Percentiles rank a stretch among this genome's conserved stretches.
Conservation (phyloP, 2,329 filamentous ascomycete species). For the Berkeleyomyces basicola region DNA sequence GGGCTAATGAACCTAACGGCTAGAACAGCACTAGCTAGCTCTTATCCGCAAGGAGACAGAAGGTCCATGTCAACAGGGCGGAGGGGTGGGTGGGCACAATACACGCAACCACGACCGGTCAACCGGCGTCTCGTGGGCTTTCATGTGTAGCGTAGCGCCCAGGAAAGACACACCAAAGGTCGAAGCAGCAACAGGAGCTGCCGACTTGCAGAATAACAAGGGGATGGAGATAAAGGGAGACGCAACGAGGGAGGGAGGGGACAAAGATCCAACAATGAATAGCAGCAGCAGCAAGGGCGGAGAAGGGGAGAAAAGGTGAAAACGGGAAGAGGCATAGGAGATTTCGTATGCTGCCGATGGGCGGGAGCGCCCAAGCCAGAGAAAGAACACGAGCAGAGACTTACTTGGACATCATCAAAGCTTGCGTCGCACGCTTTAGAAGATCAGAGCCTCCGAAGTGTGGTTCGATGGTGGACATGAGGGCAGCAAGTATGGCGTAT, state of each 20-base stretch:
- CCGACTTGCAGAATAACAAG: neutral
- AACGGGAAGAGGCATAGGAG: neutral
- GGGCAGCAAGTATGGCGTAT: neutral
- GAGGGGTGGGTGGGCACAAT: neutral
- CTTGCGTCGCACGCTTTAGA: constrained; percentile 42
- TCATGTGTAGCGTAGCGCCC: neutral
- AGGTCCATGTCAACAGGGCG: neutral
- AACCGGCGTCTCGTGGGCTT: too few species aligned
- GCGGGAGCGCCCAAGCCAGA: neutral
- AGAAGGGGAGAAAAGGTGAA: neutral
- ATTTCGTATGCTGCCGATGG: neutral
- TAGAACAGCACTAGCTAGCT: neutral
- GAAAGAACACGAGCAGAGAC: constrained; percentile 18
- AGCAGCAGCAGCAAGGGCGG: neutral
- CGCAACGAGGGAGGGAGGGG: neutral
- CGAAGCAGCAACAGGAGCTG: neutral
- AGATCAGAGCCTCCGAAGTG: constrained; percentile 36
- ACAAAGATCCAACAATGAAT: neutral
- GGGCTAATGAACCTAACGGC: neutral
- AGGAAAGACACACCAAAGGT: neutral
- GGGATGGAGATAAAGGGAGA: constrained; percentile 5
- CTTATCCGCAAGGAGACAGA: neutral
- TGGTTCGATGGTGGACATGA: constrained; percentile 7
- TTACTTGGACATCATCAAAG: constrained; percentile 47
- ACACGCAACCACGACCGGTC: neutral